Evolutionary conservation across 495 filamentous ascomycete species (phyloP).

Genomic region (Penicillium coffeae): DNA sequence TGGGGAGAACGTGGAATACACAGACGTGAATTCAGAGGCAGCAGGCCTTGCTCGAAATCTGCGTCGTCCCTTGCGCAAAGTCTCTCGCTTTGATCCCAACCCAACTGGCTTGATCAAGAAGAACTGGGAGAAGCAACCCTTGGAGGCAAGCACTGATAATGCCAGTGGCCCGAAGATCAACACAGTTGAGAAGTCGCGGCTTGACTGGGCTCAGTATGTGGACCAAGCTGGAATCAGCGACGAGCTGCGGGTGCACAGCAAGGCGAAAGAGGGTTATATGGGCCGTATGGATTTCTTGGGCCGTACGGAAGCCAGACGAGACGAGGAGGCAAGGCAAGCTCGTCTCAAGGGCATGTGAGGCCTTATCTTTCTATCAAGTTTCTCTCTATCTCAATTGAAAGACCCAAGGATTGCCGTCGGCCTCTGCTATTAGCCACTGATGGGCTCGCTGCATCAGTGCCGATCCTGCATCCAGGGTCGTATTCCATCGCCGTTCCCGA

Average conservation of each 20-base stretch:
- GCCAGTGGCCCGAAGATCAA: constrained; percentile 79
- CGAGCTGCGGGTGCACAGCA: constrained; percentile 79
- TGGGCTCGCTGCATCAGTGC: background rate
- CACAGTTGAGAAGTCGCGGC: constrained; percentile 88
- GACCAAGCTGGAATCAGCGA: constrained; percentile 89
- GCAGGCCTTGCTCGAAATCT: constrained; percentile 27
- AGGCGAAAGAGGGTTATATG: constrained; percentile 76
- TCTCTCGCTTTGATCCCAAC: constrained; percentile 79
- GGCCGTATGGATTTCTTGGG: constrained; percentile 87
- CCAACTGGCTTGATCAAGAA: constrained; percentile 47
- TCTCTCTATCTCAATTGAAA: too few species aligned
- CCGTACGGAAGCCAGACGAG: constrained; percentile 69
- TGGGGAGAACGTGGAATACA: constrained; percentile 37
- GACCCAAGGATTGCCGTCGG: too few species aligned
- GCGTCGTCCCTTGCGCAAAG: constrained; percentile 65
- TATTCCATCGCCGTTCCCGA: background rate
- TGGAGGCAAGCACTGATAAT: constrained; percentile 25
- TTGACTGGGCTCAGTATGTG: constrained; percentile 95
- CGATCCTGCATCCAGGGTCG: constrained; percentile 2
- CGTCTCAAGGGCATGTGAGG: constrained; percentile 52
- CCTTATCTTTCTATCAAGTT: constrained; percentile 2
- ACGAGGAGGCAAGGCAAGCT: constrained; percentile 67
- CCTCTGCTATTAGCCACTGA: background rate
- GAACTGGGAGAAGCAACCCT: constrained; percentile 43
- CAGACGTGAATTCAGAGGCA: constrained; percentile 26